A percentile compares a stretch with the other conserved stretches of the same genome.
Conservation (phyloP, 305 asterid species). For the Andrographis paniculata region DNA sequence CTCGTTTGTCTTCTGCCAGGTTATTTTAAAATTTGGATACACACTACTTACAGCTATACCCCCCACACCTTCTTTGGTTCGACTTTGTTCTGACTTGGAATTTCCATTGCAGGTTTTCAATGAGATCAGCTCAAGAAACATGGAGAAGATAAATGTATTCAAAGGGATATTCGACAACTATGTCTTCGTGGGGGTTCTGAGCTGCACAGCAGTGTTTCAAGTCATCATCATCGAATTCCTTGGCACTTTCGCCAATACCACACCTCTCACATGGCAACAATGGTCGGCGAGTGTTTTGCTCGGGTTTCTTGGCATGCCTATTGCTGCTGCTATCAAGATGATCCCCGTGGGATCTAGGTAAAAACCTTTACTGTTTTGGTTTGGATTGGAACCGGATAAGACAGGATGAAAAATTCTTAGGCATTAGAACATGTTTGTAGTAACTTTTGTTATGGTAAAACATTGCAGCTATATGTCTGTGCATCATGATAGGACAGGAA, state of each 20-base stretch:
- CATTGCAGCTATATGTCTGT: neutral
- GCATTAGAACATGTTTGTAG: neutral
- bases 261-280: conserved; percentile 71
- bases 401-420: no score
- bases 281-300: conserved; percentile 63
- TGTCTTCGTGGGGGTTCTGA: conserved; percentile 61
- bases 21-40: conserved; percentile 12
- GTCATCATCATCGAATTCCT: conserved; percentile 71
- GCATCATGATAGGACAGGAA: neutral
- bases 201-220: conserved; percentile 76
- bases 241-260: conserved; percentile 81
- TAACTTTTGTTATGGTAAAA: neutral
- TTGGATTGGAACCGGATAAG: no score
- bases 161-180: conserved; percentile 76
- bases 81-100: neutral
- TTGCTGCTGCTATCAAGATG: conserved; percentile 87
- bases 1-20: conserved; percentile 96
- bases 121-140: conserved; percentile 91
- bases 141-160: conserved; percentile 89
- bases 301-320: conserved; percentile 89
- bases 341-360: conserved; percentile 73
- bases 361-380: neutral
- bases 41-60: neutral
- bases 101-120: conserved; percentile 64
- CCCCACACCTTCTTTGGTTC: no score